Evolutionary conservation across 495 filamentous ascomycete genomes (phyloP).

Genomic region (Penicillium argentinense): DNA sequence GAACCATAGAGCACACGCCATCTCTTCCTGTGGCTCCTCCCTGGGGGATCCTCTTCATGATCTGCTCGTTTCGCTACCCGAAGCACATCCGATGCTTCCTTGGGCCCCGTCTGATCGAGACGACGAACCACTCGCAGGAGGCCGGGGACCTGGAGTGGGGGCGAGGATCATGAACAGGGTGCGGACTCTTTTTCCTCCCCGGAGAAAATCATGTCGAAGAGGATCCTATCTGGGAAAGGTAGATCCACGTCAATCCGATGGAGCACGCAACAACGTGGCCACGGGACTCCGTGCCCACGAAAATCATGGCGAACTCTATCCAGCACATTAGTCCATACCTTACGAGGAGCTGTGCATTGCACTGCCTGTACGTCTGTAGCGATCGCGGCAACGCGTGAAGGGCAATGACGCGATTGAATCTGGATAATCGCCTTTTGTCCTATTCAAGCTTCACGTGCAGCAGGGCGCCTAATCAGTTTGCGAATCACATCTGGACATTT

Average conservation of each 20-base stretch:
- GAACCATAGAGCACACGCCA: background rate
- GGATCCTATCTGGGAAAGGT: background rate
- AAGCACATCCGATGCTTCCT: conserved; percentile 11
- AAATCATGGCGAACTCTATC: background rate
- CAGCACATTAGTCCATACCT: no score
- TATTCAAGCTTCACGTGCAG: conserved; percentile 21
- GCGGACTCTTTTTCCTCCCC: conserved; percentile 6
- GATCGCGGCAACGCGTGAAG: background rate
- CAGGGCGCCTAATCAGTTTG: conserved; percentile 17
- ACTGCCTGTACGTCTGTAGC: background rate
- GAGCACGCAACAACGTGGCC: conserved; percentile 13
- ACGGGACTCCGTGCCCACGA: conserved; percentile 3
- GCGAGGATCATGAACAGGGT: conserved; percentile 1
- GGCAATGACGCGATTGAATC: conserved; percentile 1
- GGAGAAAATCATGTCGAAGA: conserved; percentile 5
- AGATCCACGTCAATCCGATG: conserved; percentile 2
- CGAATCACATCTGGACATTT: conserved; percentile 13
- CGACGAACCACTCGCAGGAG: conserved; percentile 15
- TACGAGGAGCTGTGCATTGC: no score
- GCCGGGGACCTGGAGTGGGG: conserved; percentile 3
- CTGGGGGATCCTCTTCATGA: conserved; percentile 5
- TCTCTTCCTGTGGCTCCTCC: conserved; percentile 2
- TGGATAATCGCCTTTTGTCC: conserved; percentile 3
- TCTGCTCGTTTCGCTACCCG: conserved; percentile 9
- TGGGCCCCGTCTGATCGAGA: conserved; percentile 7